A percentile compares a stretch with the other conserved stretches of the same genome.
Conservation (phyloP, 1,284 basidiomycete species). For the Malassezia sp. region DNA sequence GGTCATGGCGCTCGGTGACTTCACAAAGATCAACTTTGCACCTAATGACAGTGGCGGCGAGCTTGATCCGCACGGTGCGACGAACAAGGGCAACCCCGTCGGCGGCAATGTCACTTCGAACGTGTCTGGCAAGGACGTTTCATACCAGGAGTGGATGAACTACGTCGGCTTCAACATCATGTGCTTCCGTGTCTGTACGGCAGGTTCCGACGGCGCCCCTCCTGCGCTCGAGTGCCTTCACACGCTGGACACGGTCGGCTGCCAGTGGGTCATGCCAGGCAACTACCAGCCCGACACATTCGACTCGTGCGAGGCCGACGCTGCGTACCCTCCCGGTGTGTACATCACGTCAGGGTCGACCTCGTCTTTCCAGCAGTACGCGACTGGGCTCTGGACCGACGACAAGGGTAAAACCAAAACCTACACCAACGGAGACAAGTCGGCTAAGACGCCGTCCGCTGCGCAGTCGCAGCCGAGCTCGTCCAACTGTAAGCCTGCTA, state of each 20-base stretch:
- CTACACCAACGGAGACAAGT: constrained; percentile 39
- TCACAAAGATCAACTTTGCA: constrained; percentile 40
- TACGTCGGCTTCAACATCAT: constrained; percentile 37
- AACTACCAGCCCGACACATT: constrained; percentile 36
- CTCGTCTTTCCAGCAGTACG: constrained; percentile 42
- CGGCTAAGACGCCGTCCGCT: constrained; percentile 31
- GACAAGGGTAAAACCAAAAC: constrained; percentile 22
- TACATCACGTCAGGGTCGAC: constrained; percentile 32
- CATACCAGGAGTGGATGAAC: constrained; percentile 52
- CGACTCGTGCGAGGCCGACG: constrained; percentile 44
- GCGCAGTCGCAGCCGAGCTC: constrained; percentile 40
- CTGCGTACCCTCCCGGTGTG: constrained; percentile 45
- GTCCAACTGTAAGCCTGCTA: constrained; percentile 29
- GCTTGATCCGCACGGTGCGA: constrained; percentile 46
- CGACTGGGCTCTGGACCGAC: constrained; percentile 25
- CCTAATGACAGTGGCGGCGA: constrained; percentile 39
- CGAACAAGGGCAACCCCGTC: constrained; percentile 50
- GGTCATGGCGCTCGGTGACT: constrained; percentile 48
- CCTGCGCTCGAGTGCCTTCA: constrained; percentile 40
- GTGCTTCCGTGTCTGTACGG: constrained; percentile 46
- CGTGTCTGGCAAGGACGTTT: constrained; percentile 50
- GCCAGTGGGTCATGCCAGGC: constrained; percentile 48
- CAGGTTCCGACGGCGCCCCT: constrained; percentile 30
- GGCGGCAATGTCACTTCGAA: constrained; percentile 53
- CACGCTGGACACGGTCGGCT: constrained; percentile 43